phyloP scores from a whole-genome alignment of 305 asterid species.

The Nicotiana rustica region DNA sequence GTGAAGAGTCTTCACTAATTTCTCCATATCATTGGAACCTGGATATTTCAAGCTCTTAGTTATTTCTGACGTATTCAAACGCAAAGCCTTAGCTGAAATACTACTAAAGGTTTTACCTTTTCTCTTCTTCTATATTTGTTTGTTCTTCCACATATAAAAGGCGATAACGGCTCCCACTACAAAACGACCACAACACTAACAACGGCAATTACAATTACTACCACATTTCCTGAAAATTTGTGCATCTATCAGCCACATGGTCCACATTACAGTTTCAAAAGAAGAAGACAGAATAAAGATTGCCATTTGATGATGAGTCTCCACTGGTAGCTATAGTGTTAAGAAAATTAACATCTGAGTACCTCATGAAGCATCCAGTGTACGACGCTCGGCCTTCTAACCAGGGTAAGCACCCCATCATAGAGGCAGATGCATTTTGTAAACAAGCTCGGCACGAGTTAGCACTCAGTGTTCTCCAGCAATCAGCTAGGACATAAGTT shows the following conservation, averaged over 20 bases:
- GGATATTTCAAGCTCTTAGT: slow-evolving; percentile 15
- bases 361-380: slow-evolving; percentile 61
- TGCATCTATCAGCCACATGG: neutral
- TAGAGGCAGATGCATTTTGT: slow-evolving; percentile 47
- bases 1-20: slow-evolving; percentile 58
- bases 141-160: slow-evolving; percentile 42
- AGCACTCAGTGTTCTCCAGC: slow-evolving; percentile 51
- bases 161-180: slow-evolving; percentile 35
- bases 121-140: slow-evolving; percentile 44
- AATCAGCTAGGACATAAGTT: slow-evolving; percentile 51
- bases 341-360: slow-evolving; percentile 50
- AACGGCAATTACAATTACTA: slow-evolving; percentile 37
- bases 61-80: no score
- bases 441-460: slow-evolving; percentile 48
- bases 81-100: neutral
- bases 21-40: slow-evolving; percentile 56
- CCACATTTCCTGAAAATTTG: slow-evolving; percentile 4
- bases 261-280: neutral
- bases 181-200: slow-evolving; percentile 41
- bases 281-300: neutral
- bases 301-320: slow-evolving; percentile 44
- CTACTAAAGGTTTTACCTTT: slow-evolving; percentile 37
- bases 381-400: slow-evolving; percentile 53
- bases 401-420: slow-evolving; percentile 56
- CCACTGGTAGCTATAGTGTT: slow-evolving; percentile 42